Evolutionary conservation across 1,284 basidiomycete genomes (phyloP).

Genomic region (Ustilago vetiveriae): DNA sequence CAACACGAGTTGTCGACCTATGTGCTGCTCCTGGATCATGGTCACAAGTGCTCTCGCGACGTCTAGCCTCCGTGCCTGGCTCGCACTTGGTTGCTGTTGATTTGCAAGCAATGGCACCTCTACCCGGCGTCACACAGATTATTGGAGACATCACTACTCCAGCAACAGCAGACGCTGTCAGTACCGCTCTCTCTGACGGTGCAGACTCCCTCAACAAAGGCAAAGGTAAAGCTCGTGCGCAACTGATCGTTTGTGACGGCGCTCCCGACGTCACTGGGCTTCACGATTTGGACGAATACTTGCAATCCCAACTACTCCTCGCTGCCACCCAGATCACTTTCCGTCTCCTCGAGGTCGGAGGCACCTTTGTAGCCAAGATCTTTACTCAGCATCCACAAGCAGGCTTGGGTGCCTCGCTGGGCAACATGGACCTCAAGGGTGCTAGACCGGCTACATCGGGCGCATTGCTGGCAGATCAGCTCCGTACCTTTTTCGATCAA

Average conservation of each 20-base stretch:
- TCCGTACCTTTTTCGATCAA: constrained; percentile 68
- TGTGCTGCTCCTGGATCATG: constrained; percentile 72
- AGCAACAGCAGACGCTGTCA: constrained; percentile 70
- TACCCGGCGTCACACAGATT: constrained; percentile 71
- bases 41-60: constrained; percentile 67
- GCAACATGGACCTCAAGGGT: constrained; percentile 35
- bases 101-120: constrained; percentile 73
- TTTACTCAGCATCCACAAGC: constrained; percentile 66
- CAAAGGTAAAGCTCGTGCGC: constrained; percentile 68
- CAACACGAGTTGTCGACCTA: constrained; percentile 70
- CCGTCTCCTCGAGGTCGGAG: constrained; percentile 70
- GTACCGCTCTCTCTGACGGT: constrained; percentile 67
- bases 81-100: constrained; percentile 71
- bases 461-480: constrained; percentile 51
- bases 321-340: constrained; percentile 72
- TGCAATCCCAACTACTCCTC: constrained; percentile 72
- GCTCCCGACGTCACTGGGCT: constrained; percentile 74
- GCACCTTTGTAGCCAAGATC: constrained; percentile 73
- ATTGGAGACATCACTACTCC: constrained; percentile 72
- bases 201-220: constrained; percentile 5
- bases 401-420: constrained; percentile 27
- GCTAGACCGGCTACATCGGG: constrained; percentile 28
- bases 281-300: constrained; percentile 72
- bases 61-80: constrained; percentile 56
- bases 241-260: constrained; percentile 73